These are phyloP conservation scores for Crithidia acanthocephali DNA, from an alignment of 208 protist genomes.

Conservation along the genomic window DNA sequence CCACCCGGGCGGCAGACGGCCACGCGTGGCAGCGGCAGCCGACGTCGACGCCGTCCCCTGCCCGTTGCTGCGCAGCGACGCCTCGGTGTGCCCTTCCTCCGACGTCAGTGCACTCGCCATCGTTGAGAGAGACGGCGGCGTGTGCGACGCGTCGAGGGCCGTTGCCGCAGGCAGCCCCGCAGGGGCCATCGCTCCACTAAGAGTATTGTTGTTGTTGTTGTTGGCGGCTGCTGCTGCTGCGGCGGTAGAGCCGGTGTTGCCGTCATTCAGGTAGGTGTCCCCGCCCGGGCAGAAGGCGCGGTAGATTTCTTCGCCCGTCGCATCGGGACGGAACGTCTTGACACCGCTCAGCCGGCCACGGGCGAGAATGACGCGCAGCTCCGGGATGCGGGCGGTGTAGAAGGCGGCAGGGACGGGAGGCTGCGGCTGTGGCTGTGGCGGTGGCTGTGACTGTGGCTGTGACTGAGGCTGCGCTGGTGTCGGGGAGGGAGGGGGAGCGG, in stretches of 20 bases:
- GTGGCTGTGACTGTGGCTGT: not conserved
- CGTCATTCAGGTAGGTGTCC: conserved; percentile 6
- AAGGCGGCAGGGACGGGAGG: not conserved
- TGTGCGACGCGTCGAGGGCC: not conserved
- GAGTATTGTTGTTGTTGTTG: too few relatives aligned
- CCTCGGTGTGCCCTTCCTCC: not conserved
- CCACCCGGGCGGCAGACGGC: conserved; percentile 61
- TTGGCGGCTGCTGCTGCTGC: conserved; percentile 6
- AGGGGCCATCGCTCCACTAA: too few relatives aligned
- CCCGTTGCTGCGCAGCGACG: not conserved
- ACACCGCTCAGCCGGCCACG: conserved; percentile 23
- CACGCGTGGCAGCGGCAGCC: not conserved
- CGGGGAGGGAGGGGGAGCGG: not conserved
- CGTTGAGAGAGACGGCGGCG: not conserved
- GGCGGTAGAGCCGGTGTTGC: not conserved
- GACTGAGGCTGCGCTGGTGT: too few relatives aligned
- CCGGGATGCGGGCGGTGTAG: conserved; percentile 13
- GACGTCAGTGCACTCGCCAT: not conserved
- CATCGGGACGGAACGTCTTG: conserved; percentile 9
- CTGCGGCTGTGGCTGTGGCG: not conserved
- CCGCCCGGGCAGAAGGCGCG: conserved; percentile 28
- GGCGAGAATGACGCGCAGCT: conserved; percentile 31
- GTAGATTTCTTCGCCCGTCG: conserved; percentile 28
- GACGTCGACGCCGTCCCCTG: not conserved
- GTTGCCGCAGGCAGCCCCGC: too few relatives aligned